Percentiles rank a stretch among this genome's conserved stretches.
These are phyloP conservation scores for Lactarius evosmus DNA, from an alignment of 768 basidiomycete species.

Conservation along the genomic window DNA sequence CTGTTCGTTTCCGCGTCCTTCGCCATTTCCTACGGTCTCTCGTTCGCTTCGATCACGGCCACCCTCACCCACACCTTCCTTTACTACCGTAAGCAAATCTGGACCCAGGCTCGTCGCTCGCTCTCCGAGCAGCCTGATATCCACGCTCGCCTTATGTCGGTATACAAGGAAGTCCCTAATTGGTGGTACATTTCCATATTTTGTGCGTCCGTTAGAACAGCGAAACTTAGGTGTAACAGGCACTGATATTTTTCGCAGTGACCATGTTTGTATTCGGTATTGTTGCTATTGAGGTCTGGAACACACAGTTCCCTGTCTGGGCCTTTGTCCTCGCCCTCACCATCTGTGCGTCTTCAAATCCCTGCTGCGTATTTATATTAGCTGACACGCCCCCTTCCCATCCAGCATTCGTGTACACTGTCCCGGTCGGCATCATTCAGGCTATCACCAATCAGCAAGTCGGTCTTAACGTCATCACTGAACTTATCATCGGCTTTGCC, in stretches of 20 bases:
- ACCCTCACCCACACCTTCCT: slow-evolving; percentile 68
- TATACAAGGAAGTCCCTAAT: slow-evolving; percentile 73
- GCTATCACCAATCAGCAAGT: slow-evolving; percentile 82
- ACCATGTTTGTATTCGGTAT: slow-evolving; percentile 66
- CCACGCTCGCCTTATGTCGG: slow-evolving; percentile 77
- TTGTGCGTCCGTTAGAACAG: slow-evolving; percentile 23
- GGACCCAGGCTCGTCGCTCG: slow-evolving; percentile 63
- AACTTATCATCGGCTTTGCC: slow-evolving; percentile 76
- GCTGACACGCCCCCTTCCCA: not conserved
- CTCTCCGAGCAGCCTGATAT: slow-evolving; percentile 81
- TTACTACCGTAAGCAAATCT: slow-evolving; percentile 78
- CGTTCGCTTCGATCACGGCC: slow-evolving; percentile 77
- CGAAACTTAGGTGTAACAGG: not conserved
- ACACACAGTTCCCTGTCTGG: slow-evolving; percentile 69
- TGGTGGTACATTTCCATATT: slow-evolving; percentile 83
- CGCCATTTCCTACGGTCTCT: slow-evolving; percentile 72
- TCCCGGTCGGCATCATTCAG: slow-evolving; percentile 56
- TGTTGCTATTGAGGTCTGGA: slow-evolving; percentile 69
- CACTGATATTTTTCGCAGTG: slow-evolving; percentile 34
- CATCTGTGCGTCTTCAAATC: slow-evolving; percentile 40
- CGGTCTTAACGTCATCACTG: slow-evolving; percentile 71
- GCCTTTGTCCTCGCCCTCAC: slow-evolving; percentile 68
- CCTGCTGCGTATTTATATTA: not conserved
- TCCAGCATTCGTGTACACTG: slow-evolving; percentile 41
- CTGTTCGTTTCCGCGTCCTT: slow-evolving; percentile 66